phyloP scores from a whole-genome alignment of 345 rosid species.

The Eucalyptus dawsonii region DNA sequence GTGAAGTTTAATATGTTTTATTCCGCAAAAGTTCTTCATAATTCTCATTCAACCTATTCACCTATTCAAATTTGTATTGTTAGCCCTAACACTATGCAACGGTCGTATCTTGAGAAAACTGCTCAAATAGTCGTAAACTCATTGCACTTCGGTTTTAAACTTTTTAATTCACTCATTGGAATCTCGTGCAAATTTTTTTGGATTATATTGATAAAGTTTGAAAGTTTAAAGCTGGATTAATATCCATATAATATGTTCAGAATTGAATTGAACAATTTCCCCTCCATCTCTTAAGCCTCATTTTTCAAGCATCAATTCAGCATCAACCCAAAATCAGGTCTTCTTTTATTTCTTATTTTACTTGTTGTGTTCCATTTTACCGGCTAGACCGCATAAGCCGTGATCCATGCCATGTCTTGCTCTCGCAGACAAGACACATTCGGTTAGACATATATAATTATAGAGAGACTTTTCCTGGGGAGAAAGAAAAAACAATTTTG shows the following conservation, averaged over 20 bases:
- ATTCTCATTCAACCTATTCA: no score
- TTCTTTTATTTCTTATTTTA: no score
- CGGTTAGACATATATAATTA: neutral
- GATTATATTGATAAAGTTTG: no score
- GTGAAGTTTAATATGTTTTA: neutral
- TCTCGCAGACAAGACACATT: neutral
- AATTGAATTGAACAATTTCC: neutral
- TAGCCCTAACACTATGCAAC: neutral
- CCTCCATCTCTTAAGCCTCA: neutral
- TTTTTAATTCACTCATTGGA: neutral
- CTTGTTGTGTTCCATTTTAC: neutral
- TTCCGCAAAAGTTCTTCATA: no score
- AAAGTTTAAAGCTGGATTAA: neutral
- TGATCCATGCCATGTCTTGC: neutral
- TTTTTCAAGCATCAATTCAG: neutral
- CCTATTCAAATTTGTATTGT: neutral
- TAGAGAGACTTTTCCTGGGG: neutral
- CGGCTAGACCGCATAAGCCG: neutral
- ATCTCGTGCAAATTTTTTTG: accelerated
- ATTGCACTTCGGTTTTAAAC: neutral
- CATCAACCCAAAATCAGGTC: neutral
- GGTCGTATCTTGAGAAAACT: neutral
- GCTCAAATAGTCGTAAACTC: accelerated
- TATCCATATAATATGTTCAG: neutral
- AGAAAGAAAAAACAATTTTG: neutral